Percentiles rank a stretch among this genome's conserved stretches.
Conservation (phyloP, 495 filamentous ascomycete genomes). For the Aspergillus sclerotioniger region DNA sequence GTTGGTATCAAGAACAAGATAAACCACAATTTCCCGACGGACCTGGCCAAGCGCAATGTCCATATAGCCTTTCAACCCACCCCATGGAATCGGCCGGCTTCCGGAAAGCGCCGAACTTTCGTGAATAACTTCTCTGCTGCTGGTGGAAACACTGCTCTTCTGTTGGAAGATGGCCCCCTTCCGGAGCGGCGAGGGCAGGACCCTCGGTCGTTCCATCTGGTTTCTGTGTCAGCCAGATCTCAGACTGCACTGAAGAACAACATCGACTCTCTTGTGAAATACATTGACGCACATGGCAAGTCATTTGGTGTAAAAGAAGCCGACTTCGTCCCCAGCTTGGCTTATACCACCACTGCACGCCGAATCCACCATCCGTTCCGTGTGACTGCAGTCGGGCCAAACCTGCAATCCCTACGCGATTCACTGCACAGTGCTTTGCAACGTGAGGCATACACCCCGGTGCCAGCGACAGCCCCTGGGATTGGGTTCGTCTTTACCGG, state of each 20-base stretch:
- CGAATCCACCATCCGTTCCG: constrained; percentile 81
- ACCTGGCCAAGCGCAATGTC: constrained; percentile 71
- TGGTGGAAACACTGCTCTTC: constrained; percentile 51
- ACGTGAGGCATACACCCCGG: constrained; percentile 37
- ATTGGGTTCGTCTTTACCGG: constrained; percentile 56
- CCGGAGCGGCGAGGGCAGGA: constrained; percentile 46
- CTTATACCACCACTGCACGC: constrained; percentile 82
- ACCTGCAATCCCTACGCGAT: constrained; percentile 29
- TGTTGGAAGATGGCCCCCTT: constrained; percentile 55
- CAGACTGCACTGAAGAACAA: constrained; percentile 56
- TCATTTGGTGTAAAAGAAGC: constrained; percentile 38
- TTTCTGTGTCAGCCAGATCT: constrained; percentile 54
- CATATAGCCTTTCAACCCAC: constrained; percentile 61
- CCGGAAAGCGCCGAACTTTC: constrained; percentile 61
- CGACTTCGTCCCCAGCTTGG: constrained; percentile 42
- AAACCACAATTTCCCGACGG: constrained; percentile 77
- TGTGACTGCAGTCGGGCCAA: constrained; percentile 55
- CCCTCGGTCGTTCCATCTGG: constrained; percentile 46
- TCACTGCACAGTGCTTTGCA: constrained; percentile 22
- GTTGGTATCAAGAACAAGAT: constrained; percentile 83
- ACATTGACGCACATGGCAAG: constrained; percentile 48
- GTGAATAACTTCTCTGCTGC: constrained; percentile 69
- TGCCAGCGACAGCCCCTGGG: constrained; percentile 42
- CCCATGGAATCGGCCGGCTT: constrained; percentile 62
- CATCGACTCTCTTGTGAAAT: constrained; percentile 48